Evolutionary conservation across 2,329 filamentous ascomycete species (phyloP), one percentile per base, ranked within the genome.

Genomic region (Colletotrichum navitas): DNA sequence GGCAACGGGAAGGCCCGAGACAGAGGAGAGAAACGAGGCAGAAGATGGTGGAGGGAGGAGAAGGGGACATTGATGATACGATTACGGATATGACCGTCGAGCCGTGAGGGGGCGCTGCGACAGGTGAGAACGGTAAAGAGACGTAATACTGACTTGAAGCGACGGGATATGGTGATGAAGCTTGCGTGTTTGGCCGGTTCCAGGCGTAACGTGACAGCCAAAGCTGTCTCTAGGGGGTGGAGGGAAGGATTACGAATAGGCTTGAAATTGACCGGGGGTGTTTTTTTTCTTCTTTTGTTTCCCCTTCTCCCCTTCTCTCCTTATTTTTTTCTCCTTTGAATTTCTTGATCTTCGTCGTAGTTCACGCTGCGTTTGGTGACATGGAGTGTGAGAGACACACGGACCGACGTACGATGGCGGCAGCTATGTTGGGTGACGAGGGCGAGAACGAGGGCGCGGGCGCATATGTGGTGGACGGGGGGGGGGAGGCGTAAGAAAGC

Each of bases 1-100:
- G 55, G 55, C 55, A 58, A 24, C 36, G 32, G 36, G 55, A 58
- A 39, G 34, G 36, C 36, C 32, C 21, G 21, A 26, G n/a, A 41
- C 34, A 26, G 34, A 58, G 54, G 54, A 18, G 54, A 26, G 21
- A 41, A 24, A 58, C 24, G 55, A 34, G 36, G 54, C 54, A 39
- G 7, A 18, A 18, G 6, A 24, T n/a, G 11, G 29, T 5, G 47
- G 43, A 49, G 26, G 29, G 58, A 45, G 32, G 29, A 36, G 29
- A 26, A 51, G 47, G 59, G 43, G 59, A 26, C 14, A 62, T 51
- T 47, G 43, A 51, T 39, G 43, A 39, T 62, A 29, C n/a, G 60
- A 41, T 51, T 41, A 41, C 60, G 60, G 60, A 63, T 52, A 63
- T 63, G 60, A 63, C 60, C 60, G 60, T 62, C 60, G 34, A 36